These are phyloP conservation scores for Volvariella surrecta DNA, from an alignment of 1,284 basidiomycete species.

Conservation along the genomic window DNA sequence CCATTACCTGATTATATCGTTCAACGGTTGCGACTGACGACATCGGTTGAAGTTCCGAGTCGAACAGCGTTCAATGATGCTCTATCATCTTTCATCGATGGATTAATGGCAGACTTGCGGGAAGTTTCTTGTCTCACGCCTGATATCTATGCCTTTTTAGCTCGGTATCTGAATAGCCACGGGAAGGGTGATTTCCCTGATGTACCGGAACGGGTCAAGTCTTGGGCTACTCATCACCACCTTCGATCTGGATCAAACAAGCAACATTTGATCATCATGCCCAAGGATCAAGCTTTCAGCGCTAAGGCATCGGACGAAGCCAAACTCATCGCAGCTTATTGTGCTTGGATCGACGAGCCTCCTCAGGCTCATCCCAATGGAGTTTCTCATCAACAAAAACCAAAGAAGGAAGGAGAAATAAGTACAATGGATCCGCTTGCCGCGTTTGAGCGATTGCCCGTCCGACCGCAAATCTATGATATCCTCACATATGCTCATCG, in stretches of 20 bases:
- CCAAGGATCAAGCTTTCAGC: slow-evolving; percentile 50
- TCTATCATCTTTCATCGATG: slow-evolving; percentile 39
- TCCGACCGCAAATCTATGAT: slow-evolving; percentile 60
- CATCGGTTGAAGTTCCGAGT: slow-evolving; percentile 51
- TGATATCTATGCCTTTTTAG: slow-evolving; percentile 44
- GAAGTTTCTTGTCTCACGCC: slow-evolving; percentile 51
- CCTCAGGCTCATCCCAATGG: background rate
- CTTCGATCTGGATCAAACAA: slow-evolving; percentile 51
- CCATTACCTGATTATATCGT: slow-evolving; percentile 46
- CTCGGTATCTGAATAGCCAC: slow-evolving; percentile 26
- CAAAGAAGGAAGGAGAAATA: background rate
- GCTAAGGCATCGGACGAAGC: slow-evolving; percentile 38
- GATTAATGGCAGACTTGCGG: slow-evolving; percentile 44
- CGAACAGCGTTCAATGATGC: slow-evolving; percentile 42
- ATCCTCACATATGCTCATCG: slow-evolving; percentile 58
- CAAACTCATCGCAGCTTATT: slow-evolving; percentile 6
- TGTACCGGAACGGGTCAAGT: slow-evolving; percentile 38
- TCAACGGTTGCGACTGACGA: slow-evolving; percentile 37
- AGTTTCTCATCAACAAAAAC: background rate
- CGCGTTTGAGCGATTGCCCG: slow-evolving; percentile 54
- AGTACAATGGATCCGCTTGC: background rate
- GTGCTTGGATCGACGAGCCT: background rate
- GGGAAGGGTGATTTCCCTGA: slow-evolving; percentile 28
- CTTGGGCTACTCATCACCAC: slow-evolving; percentile 53
- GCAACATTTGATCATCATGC: slow-evolving; percentile 46